Evolutionary conservation across 768 basidiomycete species (phyloP), one percentile per base, ranked within the genome.

Genomic region (Candolleomyces efflorescens): DNA sequence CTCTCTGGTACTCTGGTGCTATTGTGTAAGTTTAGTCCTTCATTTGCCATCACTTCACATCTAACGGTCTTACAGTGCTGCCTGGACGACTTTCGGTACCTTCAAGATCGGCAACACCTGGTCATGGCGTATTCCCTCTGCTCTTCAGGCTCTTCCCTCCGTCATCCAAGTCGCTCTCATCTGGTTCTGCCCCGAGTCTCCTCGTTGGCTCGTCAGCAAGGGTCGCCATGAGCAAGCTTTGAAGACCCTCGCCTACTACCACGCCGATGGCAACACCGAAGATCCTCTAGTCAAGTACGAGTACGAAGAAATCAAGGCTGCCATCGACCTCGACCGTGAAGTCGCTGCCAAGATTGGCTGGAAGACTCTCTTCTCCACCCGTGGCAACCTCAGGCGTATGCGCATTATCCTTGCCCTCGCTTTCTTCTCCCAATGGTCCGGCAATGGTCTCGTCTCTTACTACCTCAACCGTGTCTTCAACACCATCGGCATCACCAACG

Each of bases 61-160:
- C 26, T 55, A 32, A 58, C 24, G 46, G 15, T 46, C 52, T 27
- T 39, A 32, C 41, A 84, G 83, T 61, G 85, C 90, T 37, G 90
- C 90, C n/a, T 93, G 90, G 92, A 77, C 87, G 0, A 90, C 89
- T 1, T 94, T 84, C 67, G 91, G 90, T 22, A 89, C 91, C 12
- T 86, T 89, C 77, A 79, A 81, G 69, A 83, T 92, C 53, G 59
- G 73, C 53, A 82, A 64, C 64, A 81, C 83, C 20, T 92, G 88
- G 89, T 74, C 88, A 24, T 94, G 92, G 92, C 87, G 94, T 64
- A 76, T 91, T 53, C 90, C 91, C 20, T 90, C 89, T 15, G 68
- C 82, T 36, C 76, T 91, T 17, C 90, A 94, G 73, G 86, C 72
- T 52, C 65, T 86, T 45, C 89, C 90, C 2, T 84, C 90, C 3